Percentiles rank a stretch among this genome's conserved stretches.
phyloP scores from a whole-genome alignment of 73 alveolate species.

The Symbiodinium pilosum region DNA sequence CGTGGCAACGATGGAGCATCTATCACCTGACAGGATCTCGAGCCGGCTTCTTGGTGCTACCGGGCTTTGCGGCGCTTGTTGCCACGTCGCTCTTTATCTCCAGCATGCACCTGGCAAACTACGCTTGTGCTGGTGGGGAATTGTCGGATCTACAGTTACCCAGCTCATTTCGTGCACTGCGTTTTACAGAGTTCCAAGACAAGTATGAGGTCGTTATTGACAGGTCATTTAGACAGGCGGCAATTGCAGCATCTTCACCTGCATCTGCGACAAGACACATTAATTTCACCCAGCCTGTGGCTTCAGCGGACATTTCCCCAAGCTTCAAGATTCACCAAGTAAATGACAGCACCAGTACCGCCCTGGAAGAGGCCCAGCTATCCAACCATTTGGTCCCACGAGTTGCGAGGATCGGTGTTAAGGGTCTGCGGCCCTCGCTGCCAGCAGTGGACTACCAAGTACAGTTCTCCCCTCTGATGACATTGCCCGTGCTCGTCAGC shows the following conservation, averaged over 20 bases:
- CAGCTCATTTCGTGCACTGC: not conserved
- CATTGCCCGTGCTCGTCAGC: not conserved
- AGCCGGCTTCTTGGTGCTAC: not conserved
- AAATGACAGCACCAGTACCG: too few relatives aligned
- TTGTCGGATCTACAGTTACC: not conserved
- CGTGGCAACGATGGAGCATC: not conserved
- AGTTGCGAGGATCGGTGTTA: too few relatives aligned
- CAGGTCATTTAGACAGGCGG: not conserved
- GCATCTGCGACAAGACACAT: too few relatives aligned
- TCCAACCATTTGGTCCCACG: too few relatives aligned
- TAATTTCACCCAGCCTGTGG: too few relatives aligned
- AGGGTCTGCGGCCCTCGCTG: too few relatives aligned
- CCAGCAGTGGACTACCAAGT: too few relatives aligned
- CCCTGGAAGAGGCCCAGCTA: too few relatives aligned
- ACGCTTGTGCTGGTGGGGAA: not conserved
- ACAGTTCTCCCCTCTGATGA: too few relatives aligned
- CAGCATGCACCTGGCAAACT: not conserved
- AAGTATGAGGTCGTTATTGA: not conserved
- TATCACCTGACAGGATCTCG: not conserved
- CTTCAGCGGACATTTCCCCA: too few relatives aligned
- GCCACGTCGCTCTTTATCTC: not conserved
- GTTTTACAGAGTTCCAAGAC: not conserved
- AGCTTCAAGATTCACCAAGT: too few relatives aligned
- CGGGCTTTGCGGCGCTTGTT: not conserved
- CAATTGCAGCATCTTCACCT: too few relatives aligned